These are phyloP conservation scores for Panicum virgatum DNA, from an alignment of 202 grass and related monocot genomes.

Conservation along the genomic window DNA sequence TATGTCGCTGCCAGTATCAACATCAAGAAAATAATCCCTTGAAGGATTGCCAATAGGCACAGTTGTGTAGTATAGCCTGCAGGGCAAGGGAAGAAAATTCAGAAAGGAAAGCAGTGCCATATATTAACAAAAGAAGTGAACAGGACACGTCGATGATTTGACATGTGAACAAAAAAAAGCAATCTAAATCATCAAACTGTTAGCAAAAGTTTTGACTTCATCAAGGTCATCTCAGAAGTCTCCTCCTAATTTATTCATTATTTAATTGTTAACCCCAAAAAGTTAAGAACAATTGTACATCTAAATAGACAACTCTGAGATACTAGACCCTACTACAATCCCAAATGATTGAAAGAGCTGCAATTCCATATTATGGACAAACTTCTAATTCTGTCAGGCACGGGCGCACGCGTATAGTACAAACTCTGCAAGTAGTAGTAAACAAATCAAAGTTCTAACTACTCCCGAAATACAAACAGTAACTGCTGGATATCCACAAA, in stretches of 20 bases:
- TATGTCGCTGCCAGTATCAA: slow-evolving; percentile 81
- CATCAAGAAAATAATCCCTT: slow-evolving; percentile 75
- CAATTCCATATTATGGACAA: slow-evolving; percentile 8
- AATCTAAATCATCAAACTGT: background rate
- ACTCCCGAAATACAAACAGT: background rate
- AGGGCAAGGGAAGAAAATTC: slow-evolving; percentile 29
- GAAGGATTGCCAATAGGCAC: slow-evolving; percentile 77
- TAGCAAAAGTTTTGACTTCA: background rate
- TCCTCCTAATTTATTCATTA: background rate
- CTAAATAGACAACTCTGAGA: background rate
- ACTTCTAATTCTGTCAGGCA: background rate
- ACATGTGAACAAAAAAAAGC: background rate
- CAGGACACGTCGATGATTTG: background rate
- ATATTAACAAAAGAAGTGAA: background rate
- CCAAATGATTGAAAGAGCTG: slow-evolving; percentile 8
- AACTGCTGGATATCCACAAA: background rate
- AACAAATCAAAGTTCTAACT: background rate
- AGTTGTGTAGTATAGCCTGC: slow-evolving; percentile 86
- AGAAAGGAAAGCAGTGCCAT: background rate
- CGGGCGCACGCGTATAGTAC: background rate
- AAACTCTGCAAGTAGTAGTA: slow-evolving; percentile 15
- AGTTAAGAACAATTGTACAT: background rate
- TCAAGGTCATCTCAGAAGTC: background rate
- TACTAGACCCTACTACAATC: background rate
- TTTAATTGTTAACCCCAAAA: background rate